A percentile compares a stretch with the other conserved stretches of the same genome.
Evolutionary conservation across 1,139 yeast genomes (phyloP).

Genomic region (Casaregolazyma lundiana): DNA sequence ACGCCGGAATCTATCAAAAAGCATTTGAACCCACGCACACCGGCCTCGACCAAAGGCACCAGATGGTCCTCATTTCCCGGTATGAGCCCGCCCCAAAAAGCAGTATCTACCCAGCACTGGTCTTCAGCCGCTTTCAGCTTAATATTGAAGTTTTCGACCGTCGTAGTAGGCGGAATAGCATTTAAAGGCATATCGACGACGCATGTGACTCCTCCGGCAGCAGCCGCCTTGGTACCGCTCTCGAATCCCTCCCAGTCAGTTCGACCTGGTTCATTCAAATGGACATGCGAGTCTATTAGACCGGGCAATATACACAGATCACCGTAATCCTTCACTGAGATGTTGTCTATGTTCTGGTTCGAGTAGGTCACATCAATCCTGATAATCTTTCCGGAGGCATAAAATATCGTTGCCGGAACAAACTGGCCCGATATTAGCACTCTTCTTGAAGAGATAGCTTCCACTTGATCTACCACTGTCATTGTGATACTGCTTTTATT

Average conservation of each 20-base stretch:
- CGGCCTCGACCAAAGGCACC: constrained; percentile 70
- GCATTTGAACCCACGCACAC: constrained; percentile 90
- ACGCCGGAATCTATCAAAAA: constrained; percentile 90
- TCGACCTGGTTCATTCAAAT: constrained; percentile 88
- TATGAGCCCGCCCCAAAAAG: constrained; percentile 92
- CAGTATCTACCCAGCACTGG: constrained; percentile 90
- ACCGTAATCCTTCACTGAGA: constrained; percentile 41
- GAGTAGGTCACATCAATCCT: constrained; percentile 35
- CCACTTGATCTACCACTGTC: constrained; percentile 1
- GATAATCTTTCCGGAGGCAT: constrained; percentile 61
- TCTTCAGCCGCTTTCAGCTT: constrained; percentile 75
- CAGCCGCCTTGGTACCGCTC: constrained; percentile 88
- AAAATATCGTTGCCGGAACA: constrained; percentile 64
- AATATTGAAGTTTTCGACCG: constrained; percentile 63
- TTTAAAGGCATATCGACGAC: constrained; percentile 95
- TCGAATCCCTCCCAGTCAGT: constrained; percentile 97
- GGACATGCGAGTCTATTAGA: constrained; percentile 89
- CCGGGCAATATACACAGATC: constrained; percentile 80
- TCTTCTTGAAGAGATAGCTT: constrained; percentile 49
- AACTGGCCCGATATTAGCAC: constrained; percentile 53
- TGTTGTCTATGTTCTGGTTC: not conserved
- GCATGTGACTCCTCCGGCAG: constrained; percentile 93
- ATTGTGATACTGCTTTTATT: too few species aligned
- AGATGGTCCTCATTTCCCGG: constrained; percentile 67
- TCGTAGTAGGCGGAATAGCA: constrained; percentile 94